Conservation (phyloP, 805 yeast genomes). For the Sporopachydermia lactativora region DNA sequence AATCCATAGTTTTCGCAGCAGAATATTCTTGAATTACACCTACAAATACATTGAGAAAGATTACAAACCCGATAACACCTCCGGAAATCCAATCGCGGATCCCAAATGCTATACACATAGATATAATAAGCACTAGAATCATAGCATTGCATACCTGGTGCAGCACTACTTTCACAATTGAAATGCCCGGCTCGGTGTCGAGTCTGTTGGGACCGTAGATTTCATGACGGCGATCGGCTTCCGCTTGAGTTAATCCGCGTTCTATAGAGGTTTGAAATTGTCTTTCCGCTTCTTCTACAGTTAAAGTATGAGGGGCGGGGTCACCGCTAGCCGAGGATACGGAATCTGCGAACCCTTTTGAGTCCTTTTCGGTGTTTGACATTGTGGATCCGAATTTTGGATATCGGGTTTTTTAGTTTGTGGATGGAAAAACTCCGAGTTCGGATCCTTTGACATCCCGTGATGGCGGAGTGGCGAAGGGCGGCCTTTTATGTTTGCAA, state of each 20-base stretch:
- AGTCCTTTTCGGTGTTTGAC: too few relatives aligned
- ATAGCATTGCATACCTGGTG: conserved; percentile 67
- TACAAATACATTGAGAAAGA: conserved; percentile 44
- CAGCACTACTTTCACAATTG: conserved; percentile 38
- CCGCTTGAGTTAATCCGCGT: conserved; percentile 14
- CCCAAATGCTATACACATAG: conserved; percentile 58
- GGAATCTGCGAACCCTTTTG: too few relatives aligned
- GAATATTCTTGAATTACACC: conserved; percentile 60
- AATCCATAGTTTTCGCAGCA: conserved; percentile 72
- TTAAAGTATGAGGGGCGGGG: conserved; percentile 32
- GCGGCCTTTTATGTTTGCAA: too few relatives aligned
- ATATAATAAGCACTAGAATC: conserved; percentile 57
- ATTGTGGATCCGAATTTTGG: too few relatives aligned
- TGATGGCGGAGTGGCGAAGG: too few relatives aligned
- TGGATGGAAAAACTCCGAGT: too few relatives aligned
- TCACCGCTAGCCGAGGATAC: conserved; percentile 34
- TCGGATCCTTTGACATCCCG: too few relatives aligned
- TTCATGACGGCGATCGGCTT: conserved; percentile 13
- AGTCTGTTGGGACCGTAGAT: conserved; percentile 44
- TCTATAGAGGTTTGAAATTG: conserved; percentile 1
- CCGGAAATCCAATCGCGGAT: conserved; percentile 73
- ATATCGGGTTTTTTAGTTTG: too few relatives aligned
- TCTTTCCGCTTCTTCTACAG: conserved; percentile 24
- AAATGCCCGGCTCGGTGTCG: conserved; percentile 44
- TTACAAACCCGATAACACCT: conserved; percentile 63